A percentile compares a stretch with the other conserved stretches of the same genome.
Evolutionary conservation across 2,329 filamentous ascomycete genomes (phyloP).

Genomic region (Penicillium occitanis): DNA sequence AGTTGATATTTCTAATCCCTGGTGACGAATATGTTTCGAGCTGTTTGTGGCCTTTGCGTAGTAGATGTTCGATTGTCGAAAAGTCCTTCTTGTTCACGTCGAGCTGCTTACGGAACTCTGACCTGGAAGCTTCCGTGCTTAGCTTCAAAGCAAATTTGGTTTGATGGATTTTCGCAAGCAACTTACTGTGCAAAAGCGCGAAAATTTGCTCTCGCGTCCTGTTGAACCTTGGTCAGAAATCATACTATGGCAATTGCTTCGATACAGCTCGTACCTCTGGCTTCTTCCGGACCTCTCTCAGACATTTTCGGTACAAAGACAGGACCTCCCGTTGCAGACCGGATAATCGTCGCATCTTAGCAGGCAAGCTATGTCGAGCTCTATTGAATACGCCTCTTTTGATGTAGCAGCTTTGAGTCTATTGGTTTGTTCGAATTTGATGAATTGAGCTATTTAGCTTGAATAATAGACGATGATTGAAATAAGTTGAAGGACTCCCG

Average conservation of each 20-base stretch:
- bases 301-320: constrained; percentile 78
- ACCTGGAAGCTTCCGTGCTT: constrained; percentile 45
- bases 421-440: not conserved
- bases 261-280: constrained; percentile 58
- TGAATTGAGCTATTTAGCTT: not conserved
- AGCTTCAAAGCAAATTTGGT: constrained; percentile 18
- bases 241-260: not conserved
- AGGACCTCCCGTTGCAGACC: constrained; percentile 90
- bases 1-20: constrained; percentile 71
- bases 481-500: not conserved
- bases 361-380: not conserved
- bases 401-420: not conserved
- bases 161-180: constrained; percentile 7
- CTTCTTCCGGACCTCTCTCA: constrained; percentile 79
- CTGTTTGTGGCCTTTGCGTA: constrained; percentile 78
- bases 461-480: not conserved
- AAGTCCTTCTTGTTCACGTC: constrained; percentile 80
- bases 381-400: not conserved
- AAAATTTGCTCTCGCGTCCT: constrained; percentile 46
- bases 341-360: constrained; percentile 56
- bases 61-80: constrained; percentile 75
- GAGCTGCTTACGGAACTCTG: constrained; percentile 73
- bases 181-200: constrained; percentile 44
- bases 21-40: constrained; percentile 78
- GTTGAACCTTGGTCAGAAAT: constrained; percentile 1